phyloP scores from a whole-genome alignment of 1,139 yeast genomes.

The Scheffersomyces illinoinensis region DNA sequence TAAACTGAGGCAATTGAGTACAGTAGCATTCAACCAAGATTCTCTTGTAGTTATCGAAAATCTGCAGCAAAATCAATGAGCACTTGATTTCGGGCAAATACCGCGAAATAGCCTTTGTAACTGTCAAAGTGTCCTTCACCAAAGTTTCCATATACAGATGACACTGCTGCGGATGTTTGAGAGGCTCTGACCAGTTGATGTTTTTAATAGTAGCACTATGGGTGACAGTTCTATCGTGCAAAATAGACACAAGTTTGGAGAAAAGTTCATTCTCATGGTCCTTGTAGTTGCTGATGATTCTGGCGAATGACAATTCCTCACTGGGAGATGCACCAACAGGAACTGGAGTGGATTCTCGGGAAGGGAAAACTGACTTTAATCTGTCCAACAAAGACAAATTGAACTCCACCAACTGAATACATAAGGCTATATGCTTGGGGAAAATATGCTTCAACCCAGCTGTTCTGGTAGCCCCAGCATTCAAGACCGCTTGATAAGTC shows the following conservation, averaged over 20 bases:
- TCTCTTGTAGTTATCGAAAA: conserved; percentile 62
- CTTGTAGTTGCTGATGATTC: conserved; percentile 38
- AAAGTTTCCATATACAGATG: conserved; percentile 67
- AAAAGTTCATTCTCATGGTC: conserved; percentile 72
- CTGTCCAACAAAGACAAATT: conserved; percentile 25
- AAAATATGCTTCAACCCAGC: conserved; percentile 78
- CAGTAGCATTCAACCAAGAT: conserved; percentile 56
- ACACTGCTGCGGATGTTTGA: conserved; percentile 44
- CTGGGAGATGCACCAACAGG: neutral
- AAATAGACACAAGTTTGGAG: conserved; percentile 63
- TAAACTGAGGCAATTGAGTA: conserved; percentile 50
- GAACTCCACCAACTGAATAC: conserved; percentile 59
- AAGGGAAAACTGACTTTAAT: conserved; percentile 19
- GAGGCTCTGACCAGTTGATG: conserved; percentile 53
- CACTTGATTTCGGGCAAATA: conserved; percentile 58
- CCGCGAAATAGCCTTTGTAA: conserved; percentile 59
- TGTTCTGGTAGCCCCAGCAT: conserved; percentile 76
- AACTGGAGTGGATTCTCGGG: conserved; percentile 2
- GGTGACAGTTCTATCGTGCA: conserved; percentile 61
- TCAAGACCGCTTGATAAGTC: conserved; percentile 62
- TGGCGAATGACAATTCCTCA: conserved; percentile 41
- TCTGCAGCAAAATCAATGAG: conserved; percentile 50
- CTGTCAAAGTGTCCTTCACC: conserved; percentile 66
- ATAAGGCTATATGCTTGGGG: conserved; percentile 70
- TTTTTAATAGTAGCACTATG: conserved; percentile 49